Conservation (phyloP, 2,329 filamentous ascomycete genomes). For the Shiraia bambusicola region DNA sequence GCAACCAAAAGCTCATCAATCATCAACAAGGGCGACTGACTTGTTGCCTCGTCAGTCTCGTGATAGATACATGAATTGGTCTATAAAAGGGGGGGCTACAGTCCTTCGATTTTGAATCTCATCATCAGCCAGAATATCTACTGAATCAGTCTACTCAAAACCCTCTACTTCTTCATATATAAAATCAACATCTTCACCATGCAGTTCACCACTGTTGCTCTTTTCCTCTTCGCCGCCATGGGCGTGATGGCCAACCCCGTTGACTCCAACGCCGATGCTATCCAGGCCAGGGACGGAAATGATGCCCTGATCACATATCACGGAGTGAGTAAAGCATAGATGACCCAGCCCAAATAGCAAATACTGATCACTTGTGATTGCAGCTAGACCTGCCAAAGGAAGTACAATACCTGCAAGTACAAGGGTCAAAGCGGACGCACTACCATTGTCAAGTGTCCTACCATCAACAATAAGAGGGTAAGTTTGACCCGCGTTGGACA, state of each 20-base stretch:
- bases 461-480: background rate
- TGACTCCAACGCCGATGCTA: background rate
- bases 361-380: background rate
- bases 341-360: background rate
- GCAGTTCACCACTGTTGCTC: slow-evolving; percentile 1
- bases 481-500: too few relatives aligned
- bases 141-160: background rate
- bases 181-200: background rate
- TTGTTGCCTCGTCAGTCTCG: too few relatives aligned
- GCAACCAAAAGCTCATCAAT: too few relatives aligned
- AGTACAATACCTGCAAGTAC: background rate
- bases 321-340: slow-evolving; percentile 1
- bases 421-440: background rate
- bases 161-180: background rate
- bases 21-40: too few relatives aligned
- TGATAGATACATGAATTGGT: too few relatives aligned
- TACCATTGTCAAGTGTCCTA: background rate
- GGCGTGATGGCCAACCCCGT: slow-evolving; percentile 1
- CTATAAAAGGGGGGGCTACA: too few relatives aligned
- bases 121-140: too few relatives aligned
- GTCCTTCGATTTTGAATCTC: too few relatives aligned
- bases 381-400: background rate
- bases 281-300: background rate
- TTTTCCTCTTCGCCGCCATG: background rate
- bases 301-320: background rate